These are phyloP conservation scores for Bipolaris cookei DNA, from an alignment of 2,329 filamentous ascomycete species.

Conservation along the genomic window DNA sequence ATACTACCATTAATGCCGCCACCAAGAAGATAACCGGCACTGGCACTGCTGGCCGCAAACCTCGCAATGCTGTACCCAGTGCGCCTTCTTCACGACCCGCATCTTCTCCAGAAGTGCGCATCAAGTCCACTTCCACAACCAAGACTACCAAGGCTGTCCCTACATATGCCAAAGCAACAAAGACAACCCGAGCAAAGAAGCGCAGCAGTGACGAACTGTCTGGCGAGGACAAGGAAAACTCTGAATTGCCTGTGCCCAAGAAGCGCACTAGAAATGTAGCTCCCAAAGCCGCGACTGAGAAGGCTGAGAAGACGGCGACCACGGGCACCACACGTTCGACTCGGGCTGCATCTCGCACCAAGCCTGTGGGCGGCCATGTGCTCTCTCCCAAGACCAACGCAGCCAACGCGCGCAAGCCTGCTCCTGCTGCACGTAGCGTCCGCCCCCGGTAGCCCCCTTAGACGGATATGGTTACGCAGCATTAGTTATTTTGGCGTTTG, in stretches of 20 bases:
- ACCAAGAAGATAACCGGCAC: slow-evolving; percentile 1
- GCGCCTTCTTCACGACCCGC: slow-evolving; percentile 10
- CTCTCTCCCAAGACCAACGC: slow-evolving; percentile 36
- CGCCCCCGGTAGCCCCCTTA: slow-evolving; percentile 30
- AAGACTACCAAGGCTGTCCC: slow-evolving; percentile 20
- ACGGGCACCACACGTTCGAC: slow-evolving; percentile 27
- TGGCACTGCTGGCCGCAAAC: slow-evolving; percentile 15
- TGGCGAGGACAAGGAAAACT: slow-evolving; percentile 41
- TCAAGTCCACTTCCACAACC: slow-evolving; percentile 9
- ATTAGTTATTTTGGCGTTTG: slow-evolving; percentile 23
- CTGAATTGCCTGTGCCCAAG: slow-evolving; percentile 30
- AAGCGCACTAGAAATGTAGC: slow-evolving; percentile 25
- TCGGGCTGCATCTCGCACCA: slow-evolving; percentile 34
- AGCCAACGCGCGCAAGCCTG: slow-evolving; percentile 23
- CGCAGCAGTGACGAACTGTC: slow-evolving; percentile 37
- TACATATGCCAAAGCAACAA: slow-evolving; percentile 12
- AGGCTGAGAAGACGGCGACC: background rate
- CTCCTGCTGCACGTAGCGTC: slow-evolving; percentile 26
- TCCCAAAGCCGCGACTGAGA: slow-evolving; percentile 13
- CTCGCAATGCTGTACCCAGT: slow-evolving; percentile 15
- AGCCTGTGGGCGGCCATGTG: slow-evolving; percentile 21
- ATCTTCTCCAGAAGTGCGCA: slow-evolving; percentile 11
- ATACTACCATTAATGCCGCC: background rate
- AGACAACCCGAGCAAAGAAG: slow-evolving; percentile 31
- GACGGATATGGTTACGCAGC: slow-evolving; percentile 15